phyloP scores from a whole-genome alignment of 257 asterid genomes.

The Phtheirospermum japonicum region DNA sequence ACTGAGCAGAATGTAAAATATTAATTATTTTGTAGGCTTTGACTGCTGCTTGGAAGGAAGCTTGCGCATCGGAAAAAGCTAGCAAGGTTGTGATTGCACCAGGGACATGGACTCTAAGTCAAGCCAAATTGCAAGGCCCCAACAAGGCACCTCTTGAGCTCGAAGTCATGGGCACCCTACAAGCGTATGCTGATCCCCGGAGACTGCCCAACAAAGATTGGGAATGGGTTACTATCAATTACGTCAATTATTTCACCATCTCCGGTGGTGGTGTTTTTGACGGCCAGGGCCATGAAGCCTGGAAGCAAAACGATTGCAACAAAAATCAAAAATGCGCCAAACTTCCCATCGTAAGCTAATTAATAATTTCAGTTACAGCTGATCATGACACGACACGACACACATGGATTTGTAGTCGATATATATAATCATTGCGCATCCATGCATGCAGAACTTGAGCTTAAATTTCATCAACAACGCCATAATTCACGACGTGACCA shows the following conservation, averaged over 20 bases:
- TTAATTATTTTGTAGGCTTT: conserved; percentile 34
- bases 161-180: conserved; percentile 36
- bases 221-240: conserved; percentile 45
- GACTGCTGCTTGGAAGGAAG: conserved; percentile 42
- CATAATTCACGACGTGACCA: conserved; percentile 33
- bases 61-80: conserved; percentile 28
- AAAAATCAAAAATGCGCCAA: conserved; percentile 26
- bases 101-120: conserved; percentile 34
- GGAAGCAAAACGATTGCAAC: conserved; percentile 48
- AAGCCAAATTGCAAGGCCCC: conserved; percentile 20
- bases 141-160: conserved; percentile 34
- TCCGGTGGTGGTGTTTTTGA: conserved; percentile 47
- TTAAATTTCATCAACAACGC: conserved; percentile 40
- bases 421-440: too few species aligned
- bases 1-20: too few species aligned
- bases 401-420: too few species aligned
- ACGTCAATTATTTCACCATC: conserved; percentile 39
- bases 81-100: conserved; percentile 32
- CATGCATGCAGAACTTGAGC: conserved; percentile 34
- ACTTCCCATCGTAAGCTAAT: conserved; percentile 35
- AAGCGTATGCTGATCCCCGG: conserved; percentile 30
- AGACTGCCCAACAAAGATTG: conserved; percentile 18
- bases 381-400: too few species aligned
- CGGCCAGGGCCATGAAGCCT: conserved; percentile 43
- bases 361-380: not conserved